Evolutionary conservation across 176 grass and related monocot genomes (phyloP).

Genomic region (sorghum (Sorghum bicolor)): DNA sequence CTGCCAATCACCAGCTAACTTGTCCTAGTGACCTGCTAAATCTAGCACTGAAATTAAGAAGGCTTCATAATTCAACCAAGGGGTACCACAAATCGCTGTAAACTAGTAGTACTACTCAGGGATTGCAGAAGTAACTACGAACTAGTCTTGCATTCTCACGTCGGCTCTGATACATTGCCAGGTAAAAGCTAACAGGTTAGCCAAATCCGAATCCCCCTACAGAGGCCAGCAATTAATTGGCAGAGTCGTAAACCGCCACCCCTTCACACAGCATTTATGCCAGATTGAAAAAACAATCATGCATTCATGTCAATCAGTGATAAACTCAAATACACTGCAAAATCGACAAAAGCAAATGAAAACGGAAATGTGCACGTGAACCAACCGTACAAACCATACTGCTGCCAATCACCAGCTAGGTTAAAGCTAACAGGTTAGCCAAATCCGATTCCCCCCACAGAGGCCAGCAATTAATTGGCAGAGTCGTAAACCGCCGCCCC

Average conservation of each 20-base stretch:
- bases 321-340: too few species aligned
- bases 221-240: too few species aligned
- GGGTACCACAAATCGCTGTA: neutral
- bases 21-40: neutral
- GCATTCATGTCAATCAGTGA: too few species aligned
- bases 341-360: too few species aligned
- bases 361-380: too few species aligned
- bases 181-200: neutral
- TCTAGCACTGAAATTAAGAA: constrained; percentile 8
- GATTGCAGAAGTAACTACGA: neutral
- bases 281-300: too few species aligned
- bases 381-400: too few species aligned
- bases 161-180: neutral
- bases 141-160: neutral
- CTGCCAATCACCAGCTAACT: neutral
- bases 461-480: too few species aligned
- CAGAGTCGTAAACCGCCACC: too few species aligned
- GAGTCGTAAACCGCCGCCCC: too few species aligned
- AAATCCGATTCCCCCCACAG: neutral
- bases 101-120: neutral
- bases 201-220: neutral
- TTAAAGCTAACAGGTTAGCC: neutral
- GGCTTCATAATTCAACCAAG: neutral
- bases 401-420: neutral
- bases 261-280: too few species aligned